These are phyloP conservation scores for Coffea canephora DNA, from an alignment of 257 asterid genomes.

Conservation along the genomic window DNA sequence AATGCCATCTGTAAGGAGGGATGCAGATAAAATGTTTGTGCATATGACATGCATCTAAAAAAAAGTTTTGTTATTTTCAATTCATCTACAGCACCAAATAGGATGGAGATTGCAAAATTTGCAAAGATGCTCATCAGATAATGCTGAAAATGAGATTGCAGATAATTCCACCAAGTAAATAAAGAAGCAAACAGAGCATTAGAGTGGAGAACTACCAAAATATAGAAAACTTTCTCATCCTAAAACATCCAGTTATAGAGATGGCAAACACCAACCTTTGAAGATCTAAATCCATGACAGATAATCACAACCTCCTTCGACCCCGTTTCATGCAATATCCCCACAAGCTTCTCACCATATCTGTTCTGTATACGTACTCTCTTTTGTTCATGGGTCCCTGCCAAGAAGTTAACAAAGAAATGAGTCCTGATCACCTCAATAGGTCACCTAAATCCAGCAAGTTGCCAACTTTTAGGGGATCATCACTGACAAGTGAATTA, in stretches of 20 bases:
- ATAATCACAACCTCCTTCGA: conserved; percentile 70
- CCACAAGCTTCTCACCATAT: conserved; percentile 73
- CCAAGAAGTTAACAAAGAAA: not conserved
- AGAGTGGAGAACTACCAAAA: not conserved
- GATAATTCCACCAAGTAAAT: not conserved
- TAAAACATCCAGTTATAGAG: not conserved
- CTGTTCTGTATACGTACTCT: conserved; percentile 50
- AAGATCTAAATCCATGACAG: conserved; percentile 88
- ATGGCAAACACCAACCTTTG: conserved; percentile 57
- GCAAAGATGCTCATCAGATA: not conserved
- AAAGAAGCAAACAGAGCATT: not conserved
- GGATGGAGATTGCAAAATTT: not conserved
- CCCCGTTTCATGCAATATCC: conserved; percentile 70
- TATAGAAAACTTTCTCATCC: not conserved
- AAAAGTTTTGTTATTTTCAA: not conserved
- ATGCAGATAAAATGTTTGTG: not conserved
- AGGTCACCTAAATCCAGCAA: not conserved
- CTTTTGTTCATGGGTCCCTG: conserved; percentile 40
- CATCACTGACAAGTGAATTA: not conserved
- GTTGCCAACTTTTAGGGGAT: not conserved
- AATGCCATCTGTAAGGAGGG: too few species aligned
- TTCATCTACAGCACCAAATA: not conserved
- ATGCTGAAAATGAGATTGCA: not conserved
- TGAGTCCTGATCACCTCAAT: not conserved
- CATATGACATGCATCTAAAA: not conserved